These are phyloP conservation scores for Rhipidocladum racemiflorum DNA, from an alignment of 176 grass and related monocot genomes.

Conservation along the genomic window DNA sequence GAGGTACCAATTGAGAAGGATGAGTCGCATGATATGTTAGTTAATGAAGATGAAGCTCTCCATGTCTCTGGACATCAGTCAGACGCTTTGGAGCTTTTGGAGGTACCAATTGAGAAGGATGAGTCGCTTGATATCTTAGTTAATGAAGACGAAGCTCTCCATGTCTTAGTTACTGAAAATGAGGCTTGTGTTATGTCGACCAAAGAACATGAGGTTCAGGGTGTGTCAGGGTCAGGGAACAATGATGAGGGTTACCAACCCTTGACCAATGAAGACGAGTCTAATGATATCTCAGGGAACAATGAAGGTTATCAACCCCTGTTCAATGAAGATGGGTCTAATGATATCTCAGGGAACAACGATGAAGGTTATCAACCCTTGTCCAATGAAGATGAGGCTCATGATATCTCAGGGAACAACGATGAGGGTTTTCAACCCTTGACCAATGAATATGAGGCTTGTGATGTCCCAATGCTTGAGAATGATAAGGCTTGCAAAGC, in stretches of 20 bases:
- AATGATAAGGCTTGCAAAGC: constrained; percentile 2
- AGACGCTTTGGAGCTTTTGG: background rate
- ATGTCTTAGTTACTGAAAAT: constrained; percentile 28
- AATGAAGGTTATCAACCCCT: constrained; percentile 4
- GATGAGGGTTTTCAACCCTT: constrained; percentile 18
- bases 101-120: constrained; percentile 25
- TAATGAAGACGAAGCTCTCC: constrained; percentile 9
- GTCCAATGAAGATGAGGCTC: background rate
- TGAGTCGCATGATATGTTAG: constrained; percentile 17
- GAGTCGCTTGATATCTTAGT: constrained; percentile 18
- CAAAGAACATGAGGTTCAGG: background rate
- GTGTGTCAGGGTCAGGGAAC: background rate
- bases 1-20: constrained; percentile 30
- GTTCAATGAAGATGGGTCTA: background rate
- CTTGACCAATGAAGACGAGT: constrained; percentile 3
- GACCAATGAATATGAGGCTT: constrained; percentile 27
- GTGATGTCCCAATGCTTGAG: constrained; percentile 26
- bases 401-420: constrained; percentile 6
- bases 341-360: constrained; percentile 6
- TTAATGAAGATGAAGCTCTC: constrained; percentile 16
- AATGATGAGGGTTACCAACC: constrained; percentile 7
- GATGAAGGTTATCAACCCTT: background rate
- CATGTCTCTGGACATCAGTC: constrained; percentile 21
- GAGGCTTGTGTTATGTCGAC: constrained; percentile 22
- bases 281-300: background rate